These are phyloP conservation scores for Citrus glauca DNA, from an alignment of 345 rosid species.

Conservation along the genomic window DNA sequence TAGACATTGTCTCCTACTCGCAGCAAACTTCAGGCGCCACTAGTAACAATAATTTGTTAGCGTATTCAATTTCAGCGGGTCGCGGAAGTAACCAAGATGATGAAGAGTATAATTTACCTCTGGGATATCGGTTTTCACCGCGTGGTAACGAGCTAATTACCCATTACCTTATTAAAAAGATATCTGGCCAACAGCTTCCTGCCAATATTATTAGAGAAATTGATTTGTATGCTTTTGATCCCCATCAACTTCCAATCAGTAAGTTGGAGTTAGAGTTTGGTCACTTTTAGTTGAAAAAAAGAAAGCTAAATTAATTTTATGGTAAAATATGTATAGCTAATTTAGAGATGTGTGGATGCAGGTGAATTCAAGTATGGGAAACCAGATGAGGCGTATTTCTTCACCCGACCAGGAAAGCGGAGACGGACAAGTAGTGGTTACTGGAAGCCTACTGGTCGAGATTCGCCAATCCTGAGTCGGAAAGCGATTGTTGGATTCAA, in stretches of 20 bases:
- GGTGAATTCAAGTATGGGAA: constrained; percentile 8
- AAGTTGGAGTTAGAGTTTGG: not conserved
- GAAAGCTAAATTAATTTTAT: not conserved
- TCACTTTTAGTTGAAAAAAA: accelerated
- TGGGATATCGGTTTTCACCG: constrained; percentile 9
- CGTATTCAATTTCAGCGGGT: no score
- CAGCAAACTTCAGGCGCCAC: no score
- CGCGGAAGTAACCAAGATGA: no score
- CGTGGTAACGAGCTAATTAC: constrained; percentile 1
- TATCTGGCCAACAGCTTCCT: not conserved
- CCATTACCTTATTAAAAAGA: not conserved
- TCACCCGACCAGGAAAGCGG: not conserved
- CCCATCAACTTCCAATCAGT: constrained; percentile 6
- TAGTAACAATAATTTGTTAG: no score
- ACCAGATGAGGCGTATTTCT: constrained; percentile 14
- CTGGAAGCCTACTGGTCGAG: constrained; percentile 7
- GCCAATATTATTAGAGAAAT: constrained; percentile 2
- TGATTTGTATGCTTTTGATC: constrained; percentile 3
- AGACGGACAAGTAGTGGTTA: not conserved
- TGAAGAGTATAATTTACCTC: not conserved
- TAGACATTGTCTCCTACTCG: no score
- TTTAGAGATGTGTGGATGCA: not conserved
- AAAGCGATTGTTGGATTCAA: not conserved
- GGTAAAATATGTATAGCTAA: not conserved
- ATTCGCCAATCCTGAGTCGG: not conserved